Evolutionary conservation across 2,329 filamentous ascomycete species (phyloP), one percentile per base, ranked within the genome.

Genomic region (Clathrospora elynae): DNA sequence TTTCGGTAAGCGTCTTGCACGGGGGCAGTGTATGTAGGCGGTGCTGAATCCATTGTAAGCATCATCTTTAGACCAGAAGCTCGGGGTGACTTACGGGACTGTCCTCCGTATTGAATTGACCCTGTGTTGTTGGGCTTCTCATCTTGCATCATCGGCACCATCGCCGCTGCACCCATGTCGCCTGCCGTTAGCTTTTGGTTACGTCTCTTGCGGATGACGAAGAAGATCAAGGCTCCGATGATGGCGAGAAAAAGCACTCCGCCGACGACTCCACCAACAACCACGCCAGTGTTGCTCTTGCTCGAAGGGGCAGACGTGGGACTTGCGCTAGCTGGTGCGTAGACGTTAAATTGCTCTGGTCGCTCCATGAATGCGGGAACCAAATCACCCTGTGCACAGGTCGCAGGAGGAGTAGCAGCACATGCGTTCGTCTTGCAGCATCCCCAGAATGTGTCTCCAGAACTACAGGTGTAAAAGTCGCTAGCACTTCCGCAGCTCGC

Each of bases 391-490:
- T 42, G 30, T 4, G 57, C 41, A 46, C 72, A 75, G 24, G 42
- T 40, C 17, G 44, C 26, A 11, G 33, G 35, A 18, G 51, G 46
- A 10, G 39, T 48, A 25, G 42, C 34, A 8, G 49, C 45, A 47
- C 73, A 75, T 11, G 72, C 61, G 33, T 70, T 59, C 1, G 46
- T 51, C 22, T 57, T 63, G 50, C 73, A 35, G 10, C 49, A 55
- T 18, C 53, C 53, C 53, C 50, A 54, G 34, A 54, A 56, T 24
- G 36, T 35, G 11, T 35, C 28, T 5, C 41, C 54, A 19, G 42
- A 19, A 11, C 26, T 35, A 51, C 71, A 75, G 2, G 68, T 71
- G 36, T 53, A 75, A 56, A 73, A 74, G 4, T 45, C 24, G 37
- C 52, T 60, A 7, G 46, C 52, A 11, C 35, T 29, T 17, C 49